Conservation (phyloP, 2,329 filamentous ascomycete species). For the Paecilomyces sp. region DNA sequence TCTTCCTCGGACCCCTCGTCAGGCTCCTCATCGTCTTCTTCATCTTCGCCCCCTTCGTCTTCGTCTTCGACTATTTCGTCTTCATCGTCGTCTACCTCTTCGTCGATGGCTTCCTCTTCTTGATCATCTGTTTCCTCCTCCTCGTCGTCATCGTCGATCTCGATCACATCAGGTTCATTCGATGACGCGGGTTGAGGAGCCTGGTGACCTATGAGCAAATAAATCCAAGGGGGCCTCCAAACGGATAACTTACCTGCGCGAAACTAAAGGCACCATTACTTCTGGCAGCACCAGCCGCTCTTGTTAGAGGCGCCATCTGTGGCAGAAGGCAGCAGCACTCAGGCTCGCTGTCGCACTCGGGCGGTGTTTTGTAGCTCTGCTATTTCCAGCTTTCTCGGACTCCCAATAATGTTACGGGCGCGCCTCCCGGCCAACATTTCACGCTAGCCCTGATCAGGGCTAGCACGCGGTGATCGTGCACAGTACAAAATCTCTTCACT, state of each 20-base stretch:
- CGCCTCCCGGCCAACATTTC: constrained; percentile 16
- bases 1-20: constrained; percentile 19
- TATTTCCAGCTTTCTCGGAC: constrained; percentile 2
- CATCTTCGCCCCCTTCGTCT: constrained; percentile 17
- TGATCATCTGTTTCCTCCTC: constrained; percentile 15
- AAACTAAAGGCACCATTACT: constrained; percentile 15
- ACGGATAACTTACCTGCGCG: constrained; percentile 16
- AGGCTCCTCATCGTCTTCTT: constrained; percentile 19
- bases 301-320: constrained; percentile 33
- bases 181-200: constrained; percentile 10
- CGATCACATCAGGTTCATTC: constrained; percentile 30
- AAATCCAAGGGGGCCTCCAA: constrained; percentile 5
- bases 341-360: not conserved
- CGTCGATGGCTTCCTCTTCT: constrained; percentile 13
- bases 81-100: constrained; percentile 16
- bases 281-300: constrained; percentile 21
- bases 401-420: constrained; percentile 25
- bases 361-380: constrained; percentile 5
- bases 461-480: constrained; percentile 21
- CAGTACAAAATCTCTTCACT: constrained; percentile 18
- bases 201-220: constrained; percentile 11
- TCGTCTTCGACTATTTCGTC: constrained; percentile 15
- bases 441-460: constrained; percentile 22
- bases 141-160: constrained; percentile 31
- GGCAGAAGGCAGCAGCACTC: not conserved